Evolutionary conservation across 192 early-diverging fungal genomes (phyloP), one percentile per base, ranked within the genome.

Genomic region (Polychytrium aggregatum): DNA sequence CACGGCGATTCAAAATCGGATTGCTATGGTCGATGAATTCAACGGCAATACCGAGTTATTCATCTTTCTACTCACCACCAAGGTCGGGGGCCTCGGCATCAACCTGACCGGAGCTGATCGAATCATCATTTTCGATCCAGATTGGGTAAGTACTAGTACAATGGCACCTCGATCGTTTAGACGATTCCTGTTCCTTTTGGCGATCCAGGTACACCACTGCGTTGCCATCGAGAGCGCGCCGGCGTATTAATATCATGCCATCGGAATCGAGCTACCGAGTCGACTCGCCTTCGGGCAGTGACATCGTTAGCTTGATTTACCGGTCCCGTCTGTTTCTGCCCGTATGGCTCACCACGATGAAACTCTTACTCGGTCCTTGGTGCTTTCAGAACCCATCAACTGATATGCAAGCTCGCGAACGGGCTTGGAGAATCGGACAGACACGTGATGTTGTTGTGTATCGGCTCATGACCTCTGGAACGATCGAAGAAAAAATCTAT

Each of bases 401-500:
- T 29, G 95, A 98, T 62, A 72, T 85, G 21, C 95, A 98, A 50
- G 92, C 95, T 0, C 67, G 92, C 40, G 92, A 98, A 68, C 76
- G 95, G 22, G 92, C 92, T 0, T 96, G 91, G 91, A 67, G 95
- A 26, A 55, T 95, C 14, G 95, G 95, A 0, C 95, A 98, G 56
- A 90, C 65, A 0, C 72, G 80, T 21, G 69, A 77, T 6, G 95
- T 98, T 3, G 82, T 88, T 10, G 84, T 98, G 17, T 98, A 97
- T 53, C 70, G 95, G 5, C 70, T 98, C 10, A 95, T 98, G 90
- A 95, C 88, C 21, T 81, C 83, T 3, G 72, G 88, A 0, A 95
- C 90, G 0, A 92, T 94, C 31, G 90, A 94, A 55, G 90, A 94
- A 62, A 94, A 94, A 64, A 96, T 94, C 9, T 94, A 94, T 51